Evolutionary conservation across 805 yeast genomes (phyloP).

Genomic region (Candida adriatica): DNA sequence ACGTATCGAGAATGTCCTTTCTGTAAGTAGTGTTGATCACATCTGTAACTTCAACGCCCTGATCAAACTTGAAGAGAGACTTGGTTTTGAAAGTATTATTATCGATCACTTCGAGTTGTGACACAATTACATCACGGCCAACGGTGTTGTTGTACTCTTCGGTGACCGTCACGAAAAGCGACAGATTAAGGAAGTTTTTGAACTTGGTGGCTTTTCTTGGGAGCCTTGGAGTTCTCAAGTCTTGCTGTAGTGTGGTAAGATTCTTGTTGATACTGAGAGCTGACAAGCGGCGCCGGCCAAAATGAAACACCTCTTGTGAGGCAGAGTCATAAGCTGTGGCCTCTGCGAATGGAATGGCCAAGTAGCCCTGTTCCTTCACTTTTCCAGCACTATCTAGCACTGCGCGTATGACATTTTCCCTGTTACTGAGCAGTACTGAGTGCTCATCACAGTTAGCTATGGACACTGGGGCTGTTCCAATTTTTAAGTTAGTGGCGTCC

Average conservation of each 20-base stretch:
- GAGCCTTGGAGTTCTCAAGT: slow-evolving; percentile 7
- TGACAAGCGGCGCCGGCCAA: slow-evolving; percentile 1
- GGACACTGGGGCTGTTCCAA: slow-evolving; percentile 22
- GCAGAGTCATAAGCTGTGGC: slow-evolving; percentile 1
- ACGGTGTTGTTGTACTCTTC: slow-evolving; percentile 5
- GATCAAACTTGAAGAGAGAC: slow-evolving; percentile 13
- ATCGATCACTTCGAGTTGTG: slow-evolving; percentile 20
- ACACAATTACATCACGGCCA: slow-evolving; percentile 8
- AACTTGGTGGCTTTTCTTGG: slow-evolving; percentile 17
- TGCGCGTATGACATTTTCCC: slow-evolving; percentile 14
- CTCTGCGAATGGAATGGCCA: slow-evolving; percentile 13
- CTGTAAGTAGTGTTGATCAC: slow-evolving; percentile 18
- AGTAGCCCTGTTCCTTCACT: slow-evolving; percentile 13
- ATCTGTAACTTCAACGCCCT: slow-evolving; percentile 22
- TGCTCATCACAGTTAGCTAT: slow-evolving; percentile 7
- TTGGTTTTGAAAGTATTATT: slow-evolving; percentile 20
- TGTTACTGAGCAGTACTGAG: slow-evolving; percentile 13
- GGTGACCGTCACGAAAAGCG: slow-evolving; percentile 16
- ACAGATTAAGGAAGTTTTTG: slow-evolving; percentile 18
- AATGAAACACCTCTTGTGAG: neutral
- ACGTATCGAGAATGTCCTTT: slow-evolving; percentile 16
- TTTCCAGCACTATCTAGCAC: slow-evolving; percentile 3
- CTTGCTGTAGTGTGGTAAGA: slow-evolving; percentile 5
- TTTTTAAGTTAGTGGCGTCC: slow-evolving; percentile 2
- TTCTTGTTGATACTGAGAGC: slow-evolving; percentile 1